Evolutionary conservation across 495 filamentous ascomycete genomes (phyloP).

Genomic region (Hypoxylon perforatum): DNA sequence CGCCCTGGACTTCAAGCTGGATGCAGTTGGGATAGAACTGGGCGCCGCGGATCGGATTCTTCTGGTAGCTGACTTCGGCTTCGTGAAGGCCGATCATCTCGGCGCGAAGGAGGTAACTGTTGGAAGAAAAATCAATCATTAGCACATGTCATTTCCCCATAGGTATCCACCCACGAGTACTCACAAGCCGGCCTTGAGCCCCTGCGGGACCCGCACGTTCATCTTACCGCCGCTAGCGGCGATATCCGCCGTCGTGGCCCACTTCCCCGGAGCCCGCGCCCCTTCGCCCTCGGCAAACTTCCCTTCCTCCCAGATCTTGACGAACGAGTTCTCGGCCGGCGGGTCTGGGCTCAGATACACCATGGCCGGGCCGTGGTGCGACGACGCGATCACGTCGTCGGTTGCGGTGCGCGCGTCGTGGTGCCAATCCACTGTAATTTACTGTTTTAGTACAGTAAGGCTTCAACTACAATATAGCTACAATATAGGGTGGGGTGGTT

Average conservation of each 20-base stretch:
- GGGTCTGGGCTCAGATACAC: slow-evolving; percentile 60
- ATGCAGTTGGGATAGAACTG: slow-evolving; percentile 61
- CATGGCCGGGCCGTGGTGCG: slow-evolving; percentile 56
- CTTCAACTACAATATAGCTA: too few species aligned
- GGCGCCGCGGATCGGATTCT: slow-evolving; percentile 50
- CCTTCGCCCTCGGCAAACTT: slow-evolving; percentile 44
- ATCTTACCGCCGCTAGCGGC: slow-evolving; percentile 55
- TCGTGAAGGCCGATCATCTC: slow-evolving; percentile 62
- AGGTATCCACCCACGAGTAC: too few species aligned
- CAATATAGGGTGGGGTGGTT: too few species aligned
- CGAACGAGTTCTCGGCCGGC: slow-evolving; percentile 55
- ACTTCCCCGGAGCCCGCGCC: slow-evolving; percentile 43
- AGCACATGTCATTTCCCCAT: too few species aligned
- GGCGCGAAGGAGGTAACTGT: slow-evolving; percentile 56
- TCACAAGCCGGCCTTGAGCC: slow-evolving; percentile 56
- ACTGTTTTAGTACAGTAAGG: neutral
- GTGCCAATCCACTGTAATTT: slow-evolving; percentile 42
- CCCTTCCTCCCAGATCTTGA: slow-evolving; percentile 61
- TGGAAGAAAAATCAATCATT: neutral
- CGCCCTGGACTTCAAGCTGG: slow-evolving; percentile 55
- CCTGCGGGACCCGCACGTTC: slow-evolving; percentile 54
- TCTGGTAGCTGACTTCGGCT: slow-evolving; percentile 46
- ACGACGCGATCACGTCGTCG: slow-evolving; percentile 58
- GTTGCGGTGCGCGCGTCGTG: slow-evolving; percentile 48
- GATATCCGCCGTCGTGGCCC: slow-evolving; percentile 55